Evolutionary conservation across 495 filamentous ascomycete genomes (phyloP), one percentile per base, ranked within the genome.

Genomic region (Penicillium atrosanguineum): DNA sequence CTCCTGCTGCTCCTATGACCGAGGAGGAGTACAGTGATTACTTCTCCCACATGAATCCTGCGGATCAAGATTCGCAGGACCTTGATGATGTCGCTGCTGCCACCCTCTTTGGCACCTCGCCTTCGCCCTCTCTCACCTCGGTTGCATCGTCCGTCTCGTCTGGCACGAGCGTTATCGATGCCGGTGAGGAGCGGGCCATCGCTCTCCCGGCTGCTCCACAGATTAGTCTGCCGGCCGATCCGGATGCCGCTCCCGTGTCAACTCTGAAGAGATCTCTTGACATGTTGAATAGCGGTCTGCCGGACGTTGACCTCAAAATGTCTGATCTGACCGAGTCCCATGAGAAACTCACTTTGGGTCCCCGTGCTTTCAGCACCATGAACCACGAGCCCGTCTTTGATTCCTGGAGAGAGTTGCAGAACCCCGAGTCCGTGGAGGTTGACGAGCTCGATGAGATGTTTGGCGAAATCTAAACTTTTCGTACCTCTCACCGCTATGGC

Each of bases 381-480:
- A 58, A 68, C 19, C 42, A 62, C 15, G 74, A 73, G 46, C 63
- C 67, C 44, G 48, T 58, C 18, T 66, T 76, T 47, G 72, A 73
- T 50, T 77, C 75, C 20, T 76, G 72, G 72, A 64, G 85, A 71
- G 87, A 91, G 56, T 75, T 88, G 57, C 79, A 84, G 53, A 93
- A 86, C 68, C 91, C 91, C 0, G 94, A 97, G 71, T 89, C 83
- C 48, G 84, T 98, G 46, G 90, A 90, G 70, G 79, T 98, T 31
- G 88, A 95, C 42, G 94, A 98, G 77, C 81, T 98, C 3, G 94
- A 98, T 65, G 85, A 91, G 52, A 80, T 97, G 74, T 82, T 98
- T 67, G 75, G 68, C 46, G 75, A 76, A 57, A 71, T 78, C 60
- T 78, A 63, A 71, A 56, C 50, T 23, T 23, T 36, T 6, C 50